Base-by-base conservation (phyloP, 1,139 yeast species). In the Saccharomyces hybrid region DNA sequence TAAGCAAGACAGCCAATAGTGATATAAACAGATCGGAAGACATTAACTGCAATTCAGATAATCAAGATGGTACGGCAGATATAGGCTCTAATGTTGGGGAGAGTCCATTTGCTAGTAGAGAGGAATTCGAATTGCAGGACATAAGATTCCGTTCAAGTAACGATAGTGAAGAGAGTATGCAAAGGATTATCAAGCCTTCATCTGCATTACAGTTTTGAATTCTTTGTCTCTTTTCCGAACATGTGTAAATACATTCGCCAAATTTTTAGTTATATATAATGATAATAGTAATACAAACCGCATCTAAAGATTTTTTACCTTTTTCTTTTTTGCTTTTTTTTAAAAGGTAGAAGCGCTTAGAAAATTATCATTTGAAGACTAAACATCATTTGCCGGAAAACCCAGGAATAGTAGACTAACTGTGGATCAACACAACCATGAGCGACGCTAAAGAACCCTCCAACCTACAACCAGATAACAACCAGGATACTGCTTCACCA, bases 171-270 rank as follows among this genome's bases (percentile, higher is more conserved):
- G 26, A 50, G 4, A 55, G 57, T 34, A 47, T 55, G 16, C 61
- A 59, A 24, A 56, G 58, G 29, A 51, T 60, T 2, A 56, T 66
- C 8, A 59, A 61, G 28, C 67, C 68, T 29, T 60, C 66, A 8
- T 59, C 68, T 0, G 60, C 68, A 7, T 63, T 66, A 59, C 62
- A 58, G 31, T 61, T 63, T 51, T 64, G 48, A 57, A 31, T 11
- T 14, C 12, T 47, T 24, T 21, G 4, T 1, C 47, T 19, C n/a
- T 14, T 19, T 3, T 11, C 19, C 28, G 9, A 26, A 24, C 8
- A 11, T 28, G 42, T 11, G 6, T n/a, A 38, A 24, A 5, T 12
- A 14, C 7, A 34, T 34, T 14, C 8, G 42, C 24, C n/a, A 2
- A 16, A 0, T 11, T 16, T 38, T 9, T 38, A 38, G 4, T 16